Evolutionary conservation across 1,284 basidiomycete species (phyloP).

Genomic region (Heimioporus punctisporus): DNA sequence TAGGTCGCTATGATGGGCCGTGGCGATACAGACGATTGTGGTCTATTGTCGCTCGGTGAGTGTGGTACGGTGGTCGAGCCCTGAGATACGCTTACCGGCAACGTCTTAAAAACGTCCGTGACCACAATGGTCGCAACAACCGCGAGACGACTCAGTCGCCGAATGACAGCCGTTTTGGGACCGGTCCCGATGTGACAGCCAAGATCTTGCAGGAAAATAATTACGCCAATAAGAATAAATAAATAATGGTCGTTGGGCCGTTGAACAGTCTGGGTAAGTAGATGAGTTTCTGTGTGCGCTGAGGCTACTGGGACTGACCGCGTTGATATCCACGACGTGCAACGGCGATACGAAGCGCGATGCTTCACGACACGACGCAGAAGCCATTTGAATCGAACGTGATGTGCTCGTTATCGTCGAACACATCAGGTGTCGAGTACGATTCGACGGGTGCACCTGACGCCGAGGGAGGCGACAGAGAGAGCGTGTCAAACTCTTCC

Average conservation of each 20-base stretch:
- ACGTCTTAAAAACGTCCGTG: too few species aligned
- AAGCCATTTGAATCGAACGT: not conserved
- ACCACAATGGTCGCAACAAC: too few species aligned
- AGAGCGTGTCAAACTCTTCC: slow-evolving; percentile 4
- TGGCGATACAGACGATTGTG: not conserved
- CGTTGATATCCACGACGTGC: not conserved
- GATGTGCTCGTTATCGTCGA: slow-evolving; percentile 2
- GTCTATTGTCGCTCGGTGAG: not conserved
- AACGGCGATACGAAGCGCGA: not conserved
- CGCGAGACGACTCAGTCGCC: not conserved
- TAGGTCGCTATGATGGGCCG: not conserved
- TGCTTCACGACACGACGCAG: slow-evolving; percentile 10
- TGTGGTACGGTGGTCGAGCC: too few species aligned
- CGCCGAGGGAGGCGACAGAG: not conserved
- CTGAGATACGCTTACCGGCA: too few species aligned
- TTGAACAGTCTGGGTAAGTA: slow-evolving; percentile 3
- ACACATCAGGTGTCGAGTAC: slow-evolving; percentile 1
- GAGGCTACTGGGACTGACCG: not conserved
- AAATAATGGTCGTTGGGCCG: not conserved
- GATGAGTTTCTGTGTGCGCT: slow-evolving; percentile 6
- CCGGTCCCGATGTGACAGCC: not conserved
- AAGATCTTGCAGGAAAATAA: slow-evolving; percentile 3
- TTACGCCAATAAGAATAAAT: slow-evolving; percentile 11
- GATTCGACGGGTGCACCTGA: not conserved
- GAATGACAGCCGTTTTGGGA: not conserved